These are phyloP conservation scores for Ganoderma multipileum DNA, from an alignment of 1,284 basidiomycete species.

Conservation along the genomic window DNA sequence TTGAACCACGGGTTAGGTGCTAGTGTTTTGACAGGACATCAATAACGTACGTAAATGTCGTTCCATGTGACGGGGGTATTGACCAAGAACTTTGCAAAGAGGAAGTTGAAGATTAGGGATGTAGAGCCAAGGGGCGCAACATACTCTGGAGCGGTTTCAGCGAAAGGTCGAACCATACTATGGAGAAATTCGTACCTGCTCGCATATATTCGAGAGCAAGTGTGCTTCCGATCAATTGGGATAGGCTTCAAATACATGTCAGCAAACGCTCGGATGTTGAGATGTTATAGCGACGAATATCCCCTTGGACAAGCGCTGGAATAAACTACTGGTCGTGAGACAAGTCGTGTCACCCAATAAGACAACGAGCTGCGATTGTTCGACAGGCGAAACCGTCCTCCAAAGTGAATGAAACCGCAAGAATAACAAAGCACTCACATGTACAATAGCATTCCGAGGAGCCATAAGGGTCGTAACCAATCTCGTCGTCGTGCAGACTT, in stretches of 20 bases:
- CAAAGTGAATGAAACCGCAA: background rate
- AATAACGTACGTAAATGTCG: slow-evolving; percentile 73
- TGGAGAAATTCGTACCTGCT: slow-evolving; percentile 55
- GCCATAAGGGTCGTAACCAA: slow-evolving; percentile 82
- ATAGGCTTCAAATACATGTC: slow-evolving; percentile 56
- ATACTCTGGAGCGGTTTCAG: slow-evolving; percentile 60
- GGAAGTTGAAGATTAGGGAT: slow-evolving; percentile 88
- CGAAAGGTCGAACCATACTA: background rate
- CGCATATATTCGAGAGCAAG: slow-evolving; percentile 88
- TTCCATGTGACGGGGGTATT: slow-evolving; percentile 82
- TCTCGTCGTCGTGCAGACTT: slow-evolving; percentile 72
- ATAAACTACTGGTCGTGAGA: no score
- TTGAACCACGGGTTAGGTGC: background rate
- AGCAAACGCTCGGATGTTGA: background rate
- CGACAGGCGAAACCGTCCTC: background rate
- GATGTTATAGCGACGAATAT: no score
- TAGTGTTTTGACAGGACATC: background rate
- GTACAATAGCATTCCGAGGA: slow-evolving; percentile 83
- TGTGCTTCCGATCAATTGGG: slow-evolving; percentile 86
- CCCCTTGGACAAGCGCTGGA: background rate
- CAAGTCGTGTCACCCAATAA: background rate
- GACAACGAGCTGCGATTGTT: background rate
- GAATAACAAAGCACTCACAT: slow-evolving; percentile 51
- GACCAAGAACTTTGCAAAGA: slow-evolving; percentile 85
- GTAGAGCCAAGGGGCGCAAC: slow-evolving; percentile 86